Evolutionary conservation across 805 yeast species (phyloP).

Genomic region (Trichomonascus vanleenenianus): DNA sequence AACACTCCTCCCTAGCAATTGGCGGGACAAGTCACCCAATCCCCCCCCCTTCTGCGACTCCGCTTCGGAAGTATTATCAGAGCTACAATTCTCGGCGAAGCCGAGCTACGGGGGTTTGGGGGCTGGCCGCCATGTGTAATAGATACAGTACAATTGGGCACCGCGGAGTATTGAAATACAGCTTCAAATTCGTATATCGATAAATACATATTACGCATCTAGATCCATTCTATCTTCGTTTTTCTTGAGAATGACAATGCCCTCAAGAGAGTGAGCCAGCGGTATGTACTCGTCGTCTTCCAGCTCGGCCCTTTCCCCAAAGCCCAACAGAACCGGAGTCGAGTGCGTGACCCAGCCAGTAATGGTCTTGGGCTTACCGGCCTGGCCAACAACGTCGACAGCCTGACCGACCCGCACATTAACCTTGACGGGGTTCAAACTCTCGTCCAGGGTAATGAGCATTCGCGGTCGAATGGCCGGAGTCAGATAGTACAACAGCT

Average conservation of each 20-base stretch:
- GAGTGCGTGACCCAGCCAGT: conserved; percentile 99
- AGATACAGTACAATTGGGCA: background rate
- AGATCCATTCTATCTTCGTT: conserved; percentile 54
- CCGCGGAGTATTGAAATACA: too few species aligned
- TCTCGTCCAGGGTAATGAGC: conserved; percentile 87
- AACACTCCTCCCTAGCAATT: too few species aligned
- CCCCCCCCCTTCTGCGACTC: too few species aligned
- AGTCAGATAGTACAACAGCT: conserved; percentile 74
- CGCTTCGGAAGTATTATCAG: too few species aligned
- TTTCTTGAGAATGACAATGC: conserved; percentile 85
- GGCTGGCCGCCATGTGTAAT: too few species aligned
- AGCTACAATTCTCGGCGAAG: too few species aligned
- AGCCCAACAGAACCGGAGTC: conserved; percentile 88
- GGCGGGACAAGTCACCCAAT: too few species aligned
- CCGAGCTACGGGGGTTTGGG: too few species aligned
- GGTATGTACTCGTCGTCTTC: conserved; percentile 91
- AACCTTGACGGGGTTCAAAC: conserved; percentile 84
- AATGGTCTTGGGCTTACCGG: conserved; percentile 97
- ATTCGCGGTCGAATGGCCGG: conserved; percentile 89
- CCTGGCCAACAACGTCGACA: conserved; percentile 97
- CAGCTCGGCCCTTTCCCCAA: conserved; percentile 94
- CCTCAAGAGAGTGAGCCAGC: conserved; percentile 76
- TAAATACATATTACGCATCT: conserved; percentile 10
- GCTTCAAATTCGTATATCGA: background rate
- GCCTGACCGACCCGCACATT: conserved; percentile 98